Conservation (phyloP, 108 stramenopile genomes). For the Aurantiochytrium sp. region DNA sequence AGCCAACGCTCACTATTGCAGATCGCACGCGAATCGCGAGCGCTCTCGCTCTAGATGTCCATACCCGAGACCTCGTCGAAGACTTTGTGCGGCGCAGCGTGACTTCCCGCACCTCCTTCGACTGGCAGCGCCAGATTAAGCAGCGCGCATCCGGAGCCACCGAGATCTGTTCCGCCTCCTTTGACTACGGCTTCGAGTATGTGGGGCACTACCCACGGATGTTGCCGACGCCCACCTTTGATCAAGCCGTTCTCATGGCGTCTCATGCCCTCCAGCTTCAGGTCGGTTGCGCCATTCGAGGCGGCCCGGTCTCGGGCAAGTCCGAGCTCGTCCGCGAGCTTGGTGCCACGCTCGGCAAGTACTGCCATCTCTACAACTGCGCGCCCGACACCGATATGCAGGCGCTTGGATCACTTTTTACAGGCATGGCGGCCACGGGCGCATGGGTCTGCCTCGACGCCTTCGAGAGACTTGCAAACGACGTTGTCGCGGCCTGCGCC, state of each 20-base stretch:
- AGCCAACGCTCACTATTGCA: constrained; percentile 60
- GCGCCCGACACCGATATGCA: constrained; percentile 69
- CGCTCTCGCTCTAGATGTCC: constrained; percentile 78
- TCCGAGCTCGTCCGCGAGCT: constrained; percentile 77
- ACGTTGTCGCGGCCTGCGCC: constrained; percentile 71
- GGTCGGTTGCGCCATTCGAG: constrained; percentile 78
- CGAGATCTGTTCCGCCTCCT: constrained; percentile 66
- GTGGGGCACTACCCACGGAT: constrained; percentile 73
- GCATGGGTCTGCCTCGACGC: constrained; percentile 73
- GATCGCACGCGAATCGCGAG: constrained; percentile 72
- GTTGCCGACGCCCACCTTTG: constrained; percentile 74
- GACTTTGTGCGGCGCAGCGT: constrained; percentile 66
- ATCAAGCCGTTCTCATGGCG: constrained; percentile 75
- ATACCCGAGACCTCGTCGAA: constrained; percentile 70
- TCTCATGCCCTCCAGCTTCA: constrained; percentile 74
- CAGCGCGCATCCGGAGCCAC: constrained; percentile 46
- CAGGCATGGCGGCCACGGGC: constrained; percentile 64
- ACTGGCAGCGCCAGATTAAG: constrained; percentile 80
- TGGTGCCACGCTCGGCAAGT: constrained; percentile 67
- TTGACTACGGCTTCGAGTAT: constrained; percentile 79
- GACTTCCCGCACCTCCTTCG: constrained; percentile 50
- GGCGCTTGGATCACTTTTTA: constrained; percentile 67
- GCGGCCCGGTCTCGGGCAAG: constrained; percentile 75
- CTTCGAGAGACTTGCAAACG: constrained; percentile 70
- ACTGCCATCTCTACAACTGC: constrained; percentile 77